These are phyloP conservation scores for Stemphylium vesicarium DNA, from an alignment of 2,329 filamentous ascomycete species.

Conservation along the genomic window DNA sequence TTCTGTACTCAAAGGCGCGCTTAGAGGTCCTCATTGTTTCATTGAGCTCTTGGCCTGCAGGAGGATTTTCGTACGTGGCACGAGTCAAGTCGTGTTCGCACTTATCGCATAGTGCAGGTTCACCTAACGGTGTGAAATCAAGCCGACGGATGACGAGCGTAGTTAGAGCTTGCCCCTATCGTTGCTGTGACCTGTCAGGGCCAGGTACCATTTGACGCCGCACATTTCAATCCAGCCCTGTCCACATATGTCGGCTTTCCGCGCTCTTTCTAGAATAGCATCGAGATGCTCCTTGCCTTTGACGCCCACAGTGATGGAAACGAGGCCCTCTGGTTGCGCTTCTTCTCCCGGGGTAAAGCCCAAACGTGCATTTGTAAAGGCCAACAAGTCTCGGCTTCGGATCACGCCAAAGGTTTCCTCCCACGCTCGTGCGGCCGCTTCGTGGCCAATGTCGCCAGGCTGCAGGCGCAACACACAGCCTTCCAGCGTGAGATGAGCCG, in stretches of 20 bases:
- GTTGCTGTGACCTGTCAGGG: conserved; percentile 26
- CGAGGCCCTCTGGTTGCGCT: conserved; percentile 46
- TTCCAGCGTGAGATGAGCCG: conserved; percentile 46
- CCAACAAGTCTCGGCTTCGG: conserved; percentile 52
- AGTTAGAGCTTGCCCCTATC: conserved; percentile 31
- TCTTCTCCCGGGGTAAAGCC: conserved; percentile 46
- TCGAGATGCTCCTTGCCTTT: conserved; percentile 41
- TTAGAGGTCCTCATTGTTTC: no score
- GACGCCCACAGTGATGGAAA: conserved; percentile 50
- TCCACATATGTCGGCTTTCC: conserved; percentile 36
- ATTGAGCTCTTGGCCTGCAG: conserved; percentile 1
- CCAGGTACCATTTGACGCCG: conserved; percentile 49
- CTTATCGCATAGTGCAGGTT: neutral
- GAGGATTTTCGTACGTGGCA: neutral
- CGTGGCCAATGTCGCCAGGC: conserved; percentile 46
- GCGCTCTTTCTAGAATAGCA: conserved; percentile 42
- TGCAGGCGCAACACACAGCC: conserved; percentile 47
- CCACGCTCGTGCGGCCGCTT: conserved; percentile 51
- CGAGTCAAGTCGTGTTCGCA: neutral
- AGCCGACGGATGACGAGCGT: neutral
- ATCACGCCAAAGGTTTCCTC: conserved; percentile 49
- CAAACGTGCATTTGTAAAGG: conserved; percentile 44
- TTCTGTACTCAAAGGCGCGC: no score
- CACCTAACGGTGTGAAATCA: neutral
- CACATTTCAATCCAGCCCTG: conserved; percentile 48